phyloP scores from a whole-genome alignment of 2,329 filamentous ascomycete species.

The Venturia asperata region DNA sequence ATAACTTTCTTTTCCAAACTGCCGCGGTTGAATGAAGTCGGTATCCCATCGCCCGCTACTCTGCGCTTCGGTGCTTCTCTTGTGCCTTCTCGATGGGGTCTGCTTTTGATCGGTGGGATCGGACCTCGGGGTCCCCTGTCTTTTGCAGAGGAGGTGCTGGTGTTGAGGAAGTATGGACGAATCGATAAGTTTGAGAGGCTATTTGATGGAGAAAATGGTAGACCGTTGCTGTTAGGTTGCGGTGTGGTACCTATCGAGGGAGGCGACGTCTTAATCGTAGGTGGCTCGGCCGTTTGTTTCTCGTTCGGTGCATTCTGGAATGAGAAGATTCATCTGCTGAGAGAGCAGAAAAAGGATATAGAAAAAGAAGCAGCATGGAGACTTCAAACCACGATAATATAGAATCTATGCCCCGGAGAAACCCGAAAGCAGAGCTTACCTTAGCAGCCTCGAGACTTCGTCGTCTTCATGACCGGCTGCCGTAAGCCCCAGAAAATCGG shows the following conservation, averaged over 20 bases:
- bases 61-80: conserved; percentile 47
- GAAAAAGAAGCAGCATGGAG: neutral
- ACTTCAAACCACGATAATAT: neutral
- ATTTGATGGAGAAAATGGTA: conserved; percentile 29
- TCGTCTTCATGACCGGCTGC: too few relatives aligned
- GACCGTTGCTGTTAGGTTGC: conserved; percentile 67
- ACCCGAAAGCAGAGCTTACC: too few relatives aligned
- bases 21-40: neutral
- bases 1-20: neutral
- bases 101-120: conserved; percentile 50
- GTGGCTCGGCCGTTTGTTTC: conserved; percentile 82
- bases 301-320: conserved; percentile 88
- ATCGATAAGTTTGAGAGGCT: conserved; percentile 26
- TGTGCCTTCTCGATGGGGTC: conserved; percentile 38
- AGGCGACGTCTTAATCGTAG: conserved; percentile 55
- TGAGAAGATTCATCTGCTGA: conserved; percentile 43
- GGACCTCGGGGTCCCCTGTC: conserved; percentile 37
- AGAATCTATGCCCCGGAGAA: too few relatives aligned
- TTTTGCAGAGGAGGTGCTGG: conserved; percentile 48
- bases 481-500: too few relatives aligned
- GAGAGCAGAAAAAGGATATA: neutral
- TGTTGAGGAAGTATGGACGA: neutral
- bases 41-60: conserved; percentile 10
- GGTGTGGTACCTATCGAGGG: conserved; percentile 44
- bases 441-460: too few relatives aligned